phyloP scores from a whole-genome alignment of 2,329 filamentous ascomycete species.

The Colletotrichum theobromicola region DNA sequence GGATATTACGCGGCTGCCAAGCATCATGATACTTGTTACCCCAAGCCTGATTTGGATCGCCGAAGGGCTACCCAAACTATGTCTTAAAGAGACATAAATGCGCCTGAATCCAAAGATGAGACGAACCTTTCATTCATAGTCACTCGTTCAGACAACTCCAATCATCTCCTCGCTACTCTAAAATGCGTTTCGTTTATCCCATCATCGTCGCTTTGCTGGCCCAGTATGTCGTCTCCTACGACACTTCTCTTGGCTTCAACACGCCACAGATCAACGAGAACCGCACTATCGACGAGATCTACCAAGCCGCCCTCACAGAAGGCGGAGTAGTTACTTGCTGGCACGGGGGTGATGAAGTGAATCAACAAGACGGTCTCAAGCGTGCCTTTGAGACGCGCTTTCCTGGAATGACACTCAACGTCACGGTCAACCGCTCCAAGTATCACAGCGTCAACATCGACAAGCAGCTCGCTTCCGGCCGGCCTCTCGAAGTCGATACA shows the following conservation, averaged over 20 bases:
- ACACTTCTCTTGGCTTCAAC: slow-evolving; percentile 10
- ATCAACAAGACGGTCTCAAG: slow-evolving; percentile 44
- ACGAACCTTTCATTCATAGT: background rate
- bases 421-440: slow-evolving; percentile 61
- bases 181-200: background rate
- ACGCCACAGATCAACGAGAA: slow-evolving; percentile 39
- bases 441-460: slow-evolving; percentile 56
- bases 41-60: background rate
- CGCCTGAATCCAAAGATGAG: background rate
- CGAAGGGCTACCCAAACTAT: background rate
- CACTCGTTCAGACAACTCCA: background rate
- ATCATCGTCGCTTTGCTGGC: background rate
- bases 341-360: slow-evolving; percentile 53
- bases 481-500: slow-evolving; percentile 49
- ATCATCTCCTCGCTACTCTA: background rate
- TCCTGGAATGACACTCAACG: slow-evolving; percentile 54
- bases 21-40: background rate
- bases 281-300: slow-evolving; percentile 53
- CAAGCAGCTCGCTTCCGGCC: slow-evolving; percentile 42
- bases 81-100: background rate
- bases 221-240: background rate
- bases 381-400: slow-evolving; percentile 49
- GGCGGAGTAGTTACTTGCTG: slow-evolving; percentile 49
- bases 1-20: background rate
- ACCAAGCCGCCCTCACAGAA: slow-evolving; percentile 54